These are phyloP conservation scores for Mycosphaerella arachidis DNA, from an alignment of 2,329 filamentous ascomycete species.

Conservation along the genomic window DNA sequence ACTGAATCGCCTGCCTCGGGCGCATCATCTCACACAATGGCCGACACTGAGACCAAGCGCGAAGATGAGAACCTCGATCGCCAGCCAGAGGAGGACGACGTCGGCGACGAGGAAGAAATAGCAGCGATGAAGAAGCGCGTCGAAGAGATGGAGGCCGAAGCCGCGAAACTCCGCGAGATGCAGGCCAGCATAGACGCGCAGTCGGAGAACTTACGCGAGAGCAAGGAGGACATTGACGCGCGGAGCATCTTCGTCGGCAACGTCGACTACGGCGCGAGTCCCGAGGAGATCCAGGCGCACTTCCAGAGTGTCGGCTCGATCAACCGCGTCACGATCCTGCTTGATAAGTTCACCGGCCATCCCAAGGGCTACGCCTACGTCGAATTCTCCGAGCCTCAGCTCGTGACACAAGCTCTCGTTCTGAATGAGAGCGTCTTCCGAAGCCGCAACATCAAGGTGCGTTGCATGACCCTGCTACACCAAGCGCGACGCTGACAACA, in stretches of 20 bases:
- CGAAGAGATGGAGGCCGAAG: slow-evolving; percentile 56
- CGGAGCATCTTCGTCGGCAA: slow-evolving; percentile 98
- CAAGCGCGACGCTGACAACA: slow-evolving; percentile 5
- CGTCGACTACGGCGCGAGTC: slow-evolving; percentile 93
- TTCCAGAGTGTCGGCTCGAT: slow-evolving; percentile 97
- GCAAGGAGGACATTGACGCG: slow-evolving; percentile 91
- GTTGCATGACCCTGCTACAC: slow-evolving; percentile 11
- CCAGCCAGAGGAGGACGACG: slow-evolving; percentile 29
- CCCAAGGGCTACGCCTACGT: slow-evolving; percentile 99
- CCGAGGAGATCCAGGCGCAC: slow-evolving; percentile 96
- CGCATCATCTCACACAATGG: slow-evolving; percentile 25
- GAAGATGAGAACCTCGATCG: slow-evolving; percentile 25
- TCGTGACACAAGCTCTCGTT: slow-evolving; percentile 89
- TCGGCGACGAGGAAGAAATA: slow-evolving; percentile 40
- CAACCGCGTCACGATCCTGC: slow-evolving; percentile 92
- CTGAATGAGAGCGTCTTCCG: slow-evolving; percentile 96
- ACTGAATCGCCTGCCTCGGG: slow-evolving; percentile 13
- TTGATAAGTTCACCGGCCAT: slow-evolving; percentile 98
- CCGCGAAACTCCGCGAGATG: slow-evolving; percentile 52
- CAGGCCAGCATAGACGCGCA: slow-evolving; percentile 71
- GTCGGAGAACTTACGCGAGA: slow-evolving; percentile 75
- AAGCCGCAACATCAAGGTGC: slow-evolving; percentile 89
- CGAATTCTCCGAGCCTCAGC: slow-evolving; percentile 89
- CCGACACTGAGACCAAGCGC: slow-evolving; percentile 25
- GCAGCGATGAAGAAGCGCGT: slow-evolving; percentile 51